These are phyloP conservation scores for Floccularia luteovirens DNA, from an alignment of 768 basidiomycete genomes.

Conservation along the genomic window DNA sequence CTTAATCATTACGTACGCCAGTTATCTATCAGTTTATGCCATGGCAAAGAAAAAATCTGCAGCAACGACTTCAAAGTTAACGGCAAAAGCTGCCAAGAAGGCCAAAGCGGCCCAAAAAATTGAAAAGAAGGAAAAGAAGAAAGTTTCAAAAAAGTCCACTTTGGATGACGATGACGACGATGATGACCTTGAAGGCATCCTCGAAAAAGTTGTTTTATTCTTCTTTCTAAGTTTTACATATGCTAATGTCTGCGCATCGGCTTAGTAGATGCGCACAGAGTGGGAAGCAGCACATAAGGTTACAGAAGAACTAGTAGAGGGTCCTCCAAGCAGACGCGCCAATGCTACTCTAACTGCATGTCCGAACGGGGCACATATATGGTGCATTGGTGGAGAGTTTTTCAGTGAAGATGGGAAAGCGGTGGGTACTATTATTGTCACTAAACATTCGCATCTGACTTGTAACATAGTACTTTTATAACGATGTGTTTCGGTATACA, in stretches of 20 bases:
- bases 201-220: conserved; percentile 54
- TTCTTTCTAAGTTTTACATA: conserved; percentile 1
- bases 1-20: too few species aligned
- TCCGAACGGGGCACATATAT: conserved; percentile 75
- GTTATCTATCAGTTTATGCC: too few species aligned
- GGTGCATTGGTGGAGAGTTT: conserved; percentile 83
- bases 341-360: conserved; percentile 79
- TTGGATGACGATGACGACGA: conserved; percentile 45
- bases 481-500: conserved; percentile 83
- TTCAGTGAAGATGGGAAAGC: conserved; percentile 83
- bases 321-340: conserved; percentile 76
- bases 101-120: conserved; percentile 59
- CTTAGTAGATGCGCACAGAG: conserved; percentile 75
- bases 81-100: conserved; percentile 59
- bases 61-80: conserved; percentile 23
- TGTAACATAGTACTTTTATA: conserved; percentile 87
- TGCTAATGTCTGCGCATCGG: conserved; percentile 7
- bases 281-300: conserved; percentile 80
- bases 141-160: conserved; percentile 32
- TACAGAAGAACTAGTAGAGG: conserved; percentile 79
- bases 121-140: conserved; percentile 65
- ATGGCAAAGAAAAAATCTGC: conserved; percentile 52
- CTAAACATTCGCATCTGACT: too few species aligned
- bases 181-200: conserved; percentile 77
- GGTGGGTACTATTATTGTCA: conserved; percentile 25